Conservation (phyloP, 148 eudicot species). For the Polygonum maritimum region DNA sequence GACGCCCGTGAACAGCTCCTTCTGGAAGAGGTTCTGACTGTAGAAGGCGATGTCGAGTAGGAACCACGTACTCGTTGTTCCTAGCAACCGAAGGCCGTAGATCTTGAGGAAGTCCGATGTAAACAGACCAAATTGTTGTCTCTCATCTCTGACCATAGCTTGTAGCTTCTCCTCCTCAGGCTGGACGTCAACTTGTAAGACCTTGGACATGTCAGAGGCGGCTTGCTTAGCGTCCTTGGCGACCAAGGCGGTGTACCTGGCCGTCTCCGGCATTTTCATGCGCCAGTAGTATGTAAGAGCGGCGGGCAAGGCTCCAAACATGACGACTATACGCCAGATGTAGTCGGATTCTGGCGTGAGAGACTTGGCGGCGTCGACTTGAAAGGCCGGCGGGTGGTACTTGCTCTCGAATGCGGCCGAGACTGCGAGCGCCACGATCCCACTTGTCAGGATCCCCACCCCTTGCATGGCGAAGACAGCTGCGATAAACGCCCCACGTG, state of each 20-base stretch:
- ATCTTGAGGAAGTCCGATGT: neutral
- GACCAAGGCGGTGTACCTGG: neutral
- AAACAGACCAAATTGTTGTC: neutral
- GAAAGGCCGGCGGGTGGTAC: neutral
- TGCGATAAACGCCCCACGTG: neutral
- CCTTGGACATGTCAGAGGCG: neutral
- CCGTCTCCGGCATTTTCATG: neutral
- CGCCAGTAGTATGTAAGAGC: neutral
- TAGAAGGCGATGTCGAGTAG: constrained; percentile 10
- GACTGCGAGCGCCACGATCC: neutral
- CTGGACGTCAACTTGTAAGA: neutral
- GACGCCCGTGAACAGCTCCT: neutral
- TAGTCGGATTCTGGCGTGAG: neutral
- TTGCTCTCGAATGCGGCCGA: constrained; percentile 2
- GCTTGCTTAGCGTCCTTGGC: neutral
- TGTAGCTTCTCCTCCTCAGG: neutral
- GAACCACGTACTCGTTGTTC: constrained; percentile 4
- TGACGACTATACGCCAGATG: neutral
- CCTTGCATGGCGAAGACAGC: constrained; percentile 3
- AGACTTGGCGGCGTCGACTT: neutral
- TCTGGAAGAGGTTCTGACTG: constrained; percentile 8
- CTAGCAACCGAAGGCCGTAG: neutral
- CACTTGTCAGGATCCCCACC: neutral
- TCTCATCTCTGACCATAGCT: neutral
- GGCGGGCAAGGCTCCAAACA: neutral